A percentile compares a stretch with the other conserved stretches of the same genome.
phyloP scores from a whole-genome alignment of 768 basidiomycete species.

The Tephrocybe sp. region DNA sequence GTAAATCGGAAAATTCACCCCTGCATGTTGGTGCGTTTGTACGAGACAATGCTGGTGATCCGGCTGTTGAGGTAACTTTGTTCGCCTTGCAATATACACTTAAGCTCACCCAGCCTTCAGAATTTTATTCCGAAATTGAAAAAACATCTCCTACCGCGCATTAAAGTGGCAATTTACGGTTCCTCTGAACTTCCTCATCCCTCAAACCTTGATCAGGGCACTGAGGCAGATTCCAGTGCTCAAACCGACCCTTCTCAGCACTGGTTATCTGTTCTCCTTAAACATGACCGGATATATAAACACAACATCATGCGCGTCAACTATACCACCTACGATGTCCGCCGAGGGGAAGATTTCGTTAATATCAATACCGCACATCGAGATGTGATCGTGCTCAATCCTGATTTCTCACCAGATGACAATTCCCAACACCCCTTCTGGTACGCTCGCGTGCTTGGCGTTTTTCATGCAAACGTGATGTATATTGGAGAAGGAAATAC shows the following conservation, averaged over 20 bases:
- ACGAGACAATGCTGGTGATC: too few species aligned
- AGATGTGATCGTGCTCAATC: not conserved
- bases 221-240: too few species aligned
- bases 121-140: not conserved
- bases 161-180: not conserved
- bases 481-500: slow-evolving; percentile 1
- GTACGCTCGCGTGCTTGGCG: slow-evolving; percentile 17
- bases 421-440: not conserved
- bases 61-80: too few species aligned
- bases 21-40: too few species aligned
- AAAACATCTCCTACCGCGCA: not conserved
- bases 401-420: not conserved
- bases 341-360: not conserved
- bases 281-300: not conserved
- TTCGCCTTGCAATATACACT: too few species aligned
- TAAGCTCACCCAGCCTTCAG: slow-evolving; percentile 7
- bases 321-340: not conserved
- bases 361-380: not conserved
- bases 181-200: too few species aligned
- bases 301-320: not conserved
- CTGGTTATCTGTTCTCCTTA: not conserved
- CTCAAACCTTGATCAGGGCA: too few species aligned
- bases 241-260: not conserved
- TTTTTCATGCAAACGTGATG: slow-evolving; percentile 27
- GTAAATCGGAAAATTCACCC: too few species aligned